These are phyloP conservation scores for Kurtzmaniella quercitrusa DNA, from an alignment of 1,139 yeast genomes.

Conservation along the genomic window DNA sequence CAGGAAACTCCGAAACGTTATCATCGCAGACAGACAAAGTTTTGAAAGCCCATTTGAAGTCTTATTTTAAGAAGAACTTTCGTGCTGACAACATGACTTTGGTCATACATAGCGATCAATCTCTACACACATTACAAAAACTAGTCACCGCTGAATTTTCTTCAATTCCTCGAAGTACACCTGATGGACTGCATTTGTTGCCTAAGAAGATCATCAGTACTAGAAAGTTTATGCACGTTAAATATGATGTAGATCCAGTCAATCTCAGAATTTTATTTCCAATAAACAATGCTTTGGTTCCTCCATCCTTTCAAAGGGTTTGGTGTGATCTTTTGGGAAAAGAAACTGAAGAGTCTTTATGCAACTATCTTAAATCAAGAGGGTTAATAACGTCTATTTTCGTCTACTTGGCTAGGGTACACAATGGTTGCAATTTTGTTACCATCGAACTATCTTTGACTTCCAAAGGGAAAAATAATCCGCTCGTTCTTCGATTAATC, in stretches of 20 bases:
- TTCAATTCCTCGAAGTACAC: not conserved
- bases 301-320: conserved; percentile 24
- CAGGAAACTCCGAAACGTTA: conserved; percentile 39
- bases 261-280: conserved; percentile 39
- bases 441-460: conserved; percentile 47
- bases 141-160: conserved; percentile 26
- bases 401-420: conserved; percentile 37
- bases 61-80: conserved; percentile 28
- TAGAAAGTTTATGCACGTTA: conserved; percentile 3
- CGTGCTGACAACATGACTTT: conserved; percentile 43
- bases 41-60: conserved; percentile 17
- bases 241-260: conserved; percentile 6
- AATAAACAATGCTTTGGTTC: conserved; percentile 6
- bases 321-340: conserved; percentile 64
- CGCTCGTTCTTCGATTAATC: conserved; percentile 24
- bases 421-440: conserved; percentile 27
- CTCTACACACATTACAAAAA: conserved; percentile 52
- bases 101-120: conserved; percentile 61
- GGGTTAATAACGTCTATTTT: conserved; percentile 28
- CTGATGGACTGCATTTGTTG: not conserved
- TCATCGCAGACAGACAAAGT: conserved; percentile 14
- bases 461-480: conserved; percentile 30
- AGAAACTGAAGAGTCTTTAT: conserved; percentile 47
- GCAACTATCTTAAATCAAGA: conserved; percentile 20
- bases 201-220: not conserved